Evolutionary conservation across 2,329 filamentous ascomycete genomes (phyloP).

Genomic region (Aspergillus sp.): DNA sequence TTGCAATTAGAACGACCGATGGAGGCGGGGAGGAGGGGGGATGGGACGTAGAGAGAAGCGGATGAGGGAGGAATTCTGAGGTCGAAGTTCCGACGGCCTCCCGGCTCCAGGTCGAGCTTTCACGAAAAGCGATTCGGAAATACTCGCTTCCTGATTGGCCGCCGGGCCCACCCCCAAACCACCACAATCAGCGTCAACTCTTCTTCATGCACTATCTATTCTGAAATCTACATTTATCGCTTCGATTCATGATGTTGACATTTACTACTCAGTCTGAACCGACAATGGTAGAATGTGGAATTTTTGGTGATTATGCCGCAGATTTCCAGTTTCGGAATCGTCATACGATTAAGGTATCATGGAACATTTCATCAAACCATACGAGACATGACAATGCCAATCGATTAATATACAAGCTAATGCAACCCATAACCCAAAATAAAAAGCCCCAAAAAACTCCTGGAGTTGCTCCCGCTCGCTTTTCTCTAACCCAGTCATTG

Average conservation of each 20-base stretch:
- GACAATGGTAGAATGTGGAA: neutral
- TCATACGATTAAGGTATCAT: neutral
- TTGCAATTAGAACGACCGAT: slow-evolving; percentile 26
- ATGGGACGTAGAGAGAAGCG: slow-evolving; percentile 24
- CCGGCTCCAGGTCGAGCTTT: slow-evolving; percentile 36
- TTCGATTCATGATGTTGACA: no score
- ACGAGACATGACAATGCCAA: neutral
- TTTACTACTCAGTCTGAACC: no score
- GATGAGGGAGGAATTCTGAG: slow-evolving; percentile 37
- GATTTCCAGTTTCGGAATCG: neutral
- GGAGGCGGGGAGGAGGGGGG: slow-evolving; percentile 19
- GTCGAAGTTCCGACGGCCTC: slow-evolving; percentile 36
- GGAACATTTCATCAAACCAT: slow-evolving; percentile 2
- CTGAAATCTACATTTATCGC: no score
- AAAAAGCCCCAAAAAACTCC: slow-evolving; percentile 11
- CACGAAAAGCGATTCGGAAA: slow-evolving; percentile 40
- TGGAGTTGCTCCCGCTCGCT: neutral
- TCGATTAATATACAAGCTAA: slow-evolving; percentile 1
- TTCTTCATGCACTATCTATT: neutral
- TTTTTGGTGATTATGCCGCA: neutral
- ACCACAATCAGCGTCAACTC: slow-evolving; percentile 9
- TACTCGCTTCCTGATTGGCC: slow-evolving; percentile 39
- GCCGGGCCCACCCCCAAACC: slow-evolving; percentile 15
- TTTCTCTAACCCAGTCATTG: slow-evolving; percentile 6
- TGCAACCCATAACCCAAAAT: slow-evolving; percentile 8